A percentile compares a stretch with the other conserved stretches of the same genome.
Conservation (phyloP, 2,329 filamentous ascomycete genomes). For the Dactylellina haptotyla region DNA sequence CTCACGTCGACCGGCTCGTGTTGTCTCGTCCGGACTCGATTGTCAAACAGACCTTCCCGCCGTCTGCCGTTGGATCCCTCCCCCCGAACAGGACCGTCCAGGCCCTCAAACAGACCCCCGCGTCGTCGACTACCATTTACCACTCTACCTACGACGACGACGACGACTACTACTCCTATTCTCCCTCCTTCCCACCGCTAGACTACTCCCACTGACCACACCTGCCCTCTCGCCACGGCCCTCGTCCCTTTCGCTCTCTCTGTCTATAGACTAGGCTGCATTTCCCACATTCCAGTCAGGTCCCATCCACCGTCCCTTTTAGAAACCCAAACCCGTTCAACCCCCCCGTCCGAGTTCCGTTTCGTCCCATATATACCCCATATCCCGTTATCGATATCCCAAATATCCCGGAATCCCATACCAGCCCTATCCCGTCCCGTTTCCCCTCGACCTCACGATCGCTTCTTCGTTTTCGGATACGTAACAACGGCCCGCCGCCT, state of each 20-base stretch:
- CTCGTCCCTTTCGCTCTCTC: slow-evolving; percentile 35
- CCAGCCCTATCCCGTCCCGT: background rate
- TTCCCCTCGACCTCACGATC: background rate
- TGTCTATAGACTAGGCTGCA: slow-evolving; percentile 20
- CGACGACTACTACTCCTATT: too few species aligned
- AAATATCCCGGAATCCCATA: slow-evolving; percentile 10
- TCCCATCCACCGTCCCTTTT: slow-evolving; percentile 1
- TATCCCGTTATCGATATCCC: slow-evolving; percentile 8
- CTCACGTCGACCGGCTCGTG: too few species aligned
- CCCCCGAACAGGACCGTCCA: too few species aligned
- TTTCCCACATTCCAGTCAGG: slow-evolving; percentile 4
- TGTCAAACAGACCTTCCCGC: slow-evolving; percentile 45
- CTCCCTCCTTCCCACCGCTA: slow-evolving; percentile 17
- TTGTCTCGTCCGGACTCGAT: background rate
- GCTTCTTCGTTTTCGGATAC: too few species aligned
- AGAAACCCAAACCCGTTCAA: background rate
- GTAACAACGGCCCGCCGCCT: background rate
- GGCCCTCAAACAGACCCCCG: too few species aligned
- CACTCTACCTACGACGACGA: too few species aligned
- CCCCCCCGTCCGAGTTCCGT: background rate
- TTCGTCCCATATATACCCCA: background rate
- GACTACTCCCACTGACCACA: too few species aligned
- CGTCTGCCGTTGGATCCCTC: slow-evolving; percentile 42
- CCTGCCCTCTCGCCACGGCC: too few species aligned
- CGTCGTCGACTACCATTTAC: too few species aligned